Base-by-base conservation (phyloP, 2,329 filamentous ascomycete genomes). In the Arthroderma sp. region DNA sequence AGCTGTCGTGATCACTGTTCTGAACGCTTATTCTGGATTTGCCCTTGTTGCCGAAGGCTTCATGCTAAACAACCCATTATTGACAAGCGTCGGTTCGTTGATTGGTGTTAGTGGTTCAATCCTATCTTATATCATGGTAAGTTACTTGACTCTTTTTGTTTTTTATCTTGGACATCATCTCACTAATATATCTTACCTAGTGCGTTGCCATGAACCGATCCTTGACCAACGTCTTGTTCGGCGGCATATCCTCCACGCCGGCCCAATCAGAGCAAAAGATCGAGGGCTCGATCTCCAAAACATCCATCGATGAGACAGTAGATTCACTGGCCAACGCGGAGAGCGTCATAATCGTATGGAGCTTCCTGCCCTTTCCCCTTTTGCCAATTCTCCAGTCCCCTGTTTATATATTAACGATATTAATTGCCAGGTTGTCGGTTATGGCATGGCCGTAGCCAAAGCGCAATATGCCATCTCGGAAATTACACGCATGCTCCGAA, bases 401-500 rank as follows among this genome's bases (percentile, higher is more conserved):
- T 22, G 15, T 22, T 22, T 22, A 42, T 47, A 33, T 38, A 22
- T 38, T 15, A 40, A 5, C 29, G 33, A 36, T 11, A 11, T 11
- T 93, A 45, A 9, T 34, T 40, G 34, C 41, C 39, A 56, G 61
- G 61, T 89, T 1, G 86, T 94, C 4, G 87, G 87, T 1, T 94
- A 94, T 55, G 87, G 87, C 43, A 94, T 94, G 87, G 87, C 87
- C 0, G 86, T 94, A 1, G 86, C 87, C 6, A 94, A 94, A 63
- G 86, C 87, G 3, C 87, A 94, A 63, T 94, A 94, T 58, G 85
- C 85, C 22, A 85, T 94, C 43, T 82, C 83, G 3, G 84, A 88
- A 56, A 89, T 94, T 51, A 84, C 84, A 4, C 68, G 73, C 36
- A 75, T 80, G 61, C 69, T 94, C 10, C 79, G 85, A n/a, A 66